These are phyloP conservation scores for Metrosideros polymorpha DNA, from an alignment of 441 rosid species.

Conservation along the genomic window DNA sequence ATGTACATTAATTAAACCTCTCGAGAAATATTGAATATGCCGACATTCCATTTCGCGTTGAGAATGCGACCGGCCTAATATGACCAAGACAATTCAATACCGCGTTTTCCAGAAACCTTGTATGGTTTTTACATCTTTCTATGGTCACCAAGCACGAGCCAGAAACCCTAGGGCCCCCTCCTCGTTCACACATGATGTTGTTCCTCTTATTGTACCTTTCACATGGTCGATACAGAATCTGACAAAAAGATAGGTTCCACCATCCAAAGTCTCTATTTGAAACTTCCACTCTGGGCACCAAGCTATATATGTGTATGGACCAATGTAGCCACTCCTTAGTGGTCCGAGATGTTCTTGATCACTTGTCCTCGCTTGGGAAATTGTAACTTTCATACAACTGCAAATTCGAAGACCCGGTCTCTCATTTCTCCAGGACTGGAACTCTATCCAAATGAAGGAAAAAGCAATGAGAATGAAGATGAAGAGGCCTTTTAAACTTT, in stretches of 20 bases:
- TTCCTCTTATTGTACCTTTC: conserved; percentile 35
- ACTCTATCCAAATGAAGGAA: neutral
- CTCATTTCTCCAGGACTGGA: neutral
- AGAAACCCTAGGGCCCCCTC: neutral
- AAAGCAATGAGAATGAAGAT: neutral
- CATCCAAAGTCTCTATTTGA: conserved; percentile 31
- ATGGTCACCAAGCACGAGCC: neutral
- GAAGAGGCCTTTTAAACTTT: neutral
- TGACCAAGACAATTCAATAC: neutral
- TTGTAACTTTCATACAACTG: neutral
- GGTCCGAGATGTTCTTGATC: neutral
- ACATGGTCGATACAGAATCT: conserved; percentile 31
- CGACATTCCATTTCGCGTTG: neutral
- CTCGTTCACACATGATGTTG: conserved; percentile 17
- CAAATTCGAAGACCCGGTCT: neutral
- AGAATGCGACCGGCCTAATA: neutral
- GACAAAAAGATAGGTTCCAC: conserved; percentile 45
- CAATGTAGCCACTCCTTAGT: neutral
- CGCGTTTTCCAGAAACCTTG: neutral
- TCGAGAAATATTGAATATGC: neutral
- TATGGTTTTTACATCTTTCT: neutral
- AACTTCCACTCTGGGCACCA: conserved; percentile 11
- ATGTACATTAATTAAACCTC: neutral
- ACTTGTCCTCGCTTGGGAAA: neutral
- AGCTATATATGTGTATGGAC: neutral